Evolutionary conservation across 495 filamentous ascomycete genomes (phyloP).

Genomic region (Xylaria venustula): DNA sequence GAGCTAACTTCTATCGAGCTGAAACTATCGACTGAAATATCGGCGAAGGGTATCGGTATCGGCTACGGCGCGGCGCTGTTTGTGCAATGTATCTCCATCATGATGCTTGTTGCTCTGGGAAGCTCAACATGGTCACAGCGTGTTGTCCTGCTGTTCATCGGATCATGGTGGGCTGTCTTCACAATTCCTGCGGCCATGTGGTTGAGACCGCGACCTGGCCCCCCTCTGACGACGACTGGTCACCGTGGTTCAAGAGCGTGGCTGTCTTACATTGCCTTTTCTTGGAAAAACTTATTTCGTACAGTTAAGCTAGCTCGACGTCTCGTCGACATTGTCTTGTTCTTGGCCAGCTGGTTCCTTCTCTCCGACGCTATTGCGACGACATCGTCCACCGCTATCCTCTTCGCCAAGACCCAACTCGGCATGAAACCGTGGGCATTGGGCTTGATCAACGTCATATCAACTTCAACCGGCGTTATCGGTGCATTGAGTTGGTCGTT

Average conservation of each 20-base stretch:
- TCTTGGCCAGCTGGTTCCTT: constrained; percentile 90
- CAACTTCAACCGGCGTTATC: constrained; percentile 74
- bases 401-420: constrained; percentile 93
- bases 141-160: constrained; percentile 80
- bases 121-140: constrained; percentile 77
- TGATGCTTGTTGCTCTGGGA: constrained; percentile 65
- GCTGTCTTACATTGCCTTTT: constrained; percentile 67
- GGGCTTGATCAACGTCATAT: constrained; percentile 92
- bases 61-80: constrained; percentile 83
- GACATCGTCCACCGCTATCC: constrained; percentile 87
- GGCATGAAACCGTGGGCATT: constrained; percentile 84
- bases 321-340: constrained; percentile 82
- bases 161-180: constrained; percentile 93
- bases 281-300: constrained; percentile 81
- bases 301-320: constrained; percentile 76
- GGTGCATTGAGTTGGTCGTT: constrained; percentile 90
- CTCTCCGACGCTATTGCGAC: constrained; percentile 93
- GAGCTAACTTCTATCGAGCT: constrained; percentile 64
- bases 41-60: constrained; percentile 84
- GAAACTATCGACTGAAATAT: constrained; percentile 77
- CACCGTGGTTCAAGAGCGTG: constrained; percentile 30
- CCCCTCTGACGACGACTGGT: constrained; percentile 57
- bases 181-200: constrained; percentile 86
- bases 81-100: constrained; percentile 73
- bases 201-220: constrained; percentile 88